phyloP scores from a whole-genome alignment of 768 basidiomycete genomes.

The Galerina sulciceps region DNA sequence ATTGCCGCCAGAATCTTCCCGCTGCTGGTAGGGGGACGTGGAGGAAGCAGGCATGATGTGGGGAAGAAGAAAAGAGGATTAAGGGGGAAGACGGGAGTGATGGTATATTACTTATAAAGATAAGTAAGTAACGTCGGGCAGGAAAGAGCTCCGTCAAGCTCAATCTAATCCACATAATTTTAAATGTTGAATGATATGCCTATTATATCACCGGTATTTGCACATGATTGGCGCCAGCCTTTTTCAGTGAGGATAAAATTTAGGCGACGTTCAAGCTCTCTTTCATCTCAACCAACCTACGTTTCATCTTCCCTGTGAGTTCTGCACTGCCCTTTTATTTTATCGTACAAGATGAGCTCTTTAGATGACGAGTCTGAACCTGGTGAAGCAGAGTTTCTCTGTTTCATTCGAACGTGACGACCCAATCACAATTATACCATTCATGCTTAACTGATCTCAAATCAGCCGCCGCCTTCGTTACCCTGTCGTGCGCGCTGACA shows the following conservation, averaged over 20 bases:
- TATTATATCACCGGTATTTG: slow-evolving; percentile 24
- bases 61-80: slow-evolving; percentile 19
- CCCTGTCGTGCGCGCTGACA: slow-evolving; percentile 18
- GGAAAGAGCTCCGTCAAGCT: slow-evolving; percentile 30
- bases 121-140: slow-evolving; percentile 23
- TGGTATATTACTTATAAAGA: slow-evolving; percentile 8
- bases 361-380: slow-evolving; percentile 85
- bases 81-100: slow-evolving; percentile 15
- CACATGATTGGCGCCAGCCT: slow-evolving; percentile 24
- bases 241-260: slow-evolving; percentile 18
- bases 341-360: slow-evolving; percentile 40
- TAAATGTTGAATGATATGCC: slow-evolving; percentile 14
- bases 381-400: slow-evolving; percentile 63
- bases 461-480: slow-evolving; percentile 12
- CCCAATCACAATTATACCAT: slow-evolving; percentile 70
- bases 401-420: slow-evolving; percentile 62
- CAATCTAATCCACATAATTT: slow-evolving; percentile 15
- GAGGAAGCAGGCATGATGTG: slow-evolving; percentile 26
- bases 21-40: slow-evolving; percentile 26
- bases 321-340: slow-evolving; percentile 6
- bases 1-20: slow-evolving; percentile 26
- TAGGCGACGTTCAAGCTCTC: not conserved
- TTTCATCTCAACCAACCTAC: not conserved
- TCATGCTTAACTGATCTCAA: slow-evolving; percentile 87
- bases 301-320: slow-evolving; percentile 18